Evolutionary conservation across 306 rosid species (phyloP), one percentile per base, ranked within the genome.

Genomic region (Cucumis hystrix): DNA sequence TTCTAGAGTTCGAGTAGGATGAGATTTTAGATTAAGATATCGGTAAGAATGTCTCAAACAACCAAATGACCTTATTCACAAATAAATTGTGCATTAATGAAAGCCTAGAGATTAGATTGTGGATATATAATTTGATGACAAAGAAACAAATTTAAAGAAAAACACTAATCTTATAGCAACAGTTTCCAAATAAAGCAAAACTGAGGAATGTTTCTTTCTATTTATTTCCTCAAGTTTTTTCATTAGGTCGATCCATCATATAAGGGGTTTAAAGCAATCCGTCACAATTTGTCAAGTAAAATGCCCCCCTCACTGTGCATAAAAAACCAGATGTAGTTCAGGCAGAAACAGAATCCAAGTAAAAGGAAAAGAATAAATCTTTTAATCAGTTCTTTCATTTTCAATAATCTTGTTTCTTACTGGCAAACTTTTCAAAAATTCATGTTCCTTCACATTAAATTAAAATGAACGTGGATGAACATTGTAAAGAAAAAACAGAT

Each of bases 381-480:
- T 71, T 15, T 25, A 45, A 51, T 49, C 30, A 15, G 16, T 58
- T 71, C 25, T 25, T 16, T 30, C 10, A 23, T 51, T 9, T 72
- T 45, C 62, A 51, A 17, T 7, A 72, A 72, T 52, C 63, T 73
- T 73, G 5, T 71, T 49, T 71, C 23, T 71, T 71, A 23, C 16
- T 52, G 25, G 60, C 7, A 47, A 51, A 28, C 28, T 49, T 25
- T 71, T 51, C 16, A 30, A 28, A 25, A 20, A 43, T 25, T 70
- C 57, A 16, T 8, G 56, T 47, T 51, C 21, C 20, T 76, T 33
- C 77, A 87, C 93, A 69, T 69, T 69, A 17, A 65, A 66, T 66
- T 66, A 20, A 68, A 20, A 41, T n/a, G 21, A 68, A n/a, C n/a
- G 4, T 45, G 39, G 3, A 69, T 13, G n/a, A 21, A 12, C 17